Conservation (phyloP, 371 early-diverging fungal species). For the Rhizopus delemar region DNA sequence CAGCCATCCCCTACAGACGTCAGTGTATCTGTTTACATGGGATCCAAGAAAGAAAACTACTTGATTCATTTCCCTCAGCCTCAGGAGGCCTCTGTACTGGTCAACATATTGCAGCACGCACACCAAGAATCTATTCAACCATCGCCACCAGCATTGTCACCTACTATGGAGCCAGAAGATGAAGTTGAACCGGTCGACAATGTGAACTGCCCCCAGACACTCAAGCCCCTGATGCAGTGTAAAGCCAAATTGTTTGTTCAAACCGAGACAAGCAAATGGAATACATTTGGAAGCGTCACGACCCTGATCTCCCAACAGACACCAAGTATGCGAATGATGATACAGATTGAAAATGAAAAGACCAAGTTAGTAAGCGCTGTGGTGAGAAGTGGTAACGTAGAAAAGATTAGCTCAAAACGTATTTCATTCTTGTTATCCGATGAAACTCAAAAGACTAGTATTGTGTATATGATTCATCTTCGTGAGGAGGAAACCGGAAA, state of each 20-base stretch:
- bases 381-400: slow-evolving; percentile 46
- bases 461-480: slow-evolving; percentile 50
- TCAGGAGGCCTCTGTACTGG: slow-evolving; percentile 30
- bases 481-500: slow-evolving; percentile 44
- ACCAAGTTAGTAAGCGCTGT: slow-evolving; percentile 38
- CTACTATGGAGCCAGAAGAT: background rate
- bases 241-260: slow-evolving; percentile 45
- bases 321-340: slow-evolving; percentile 46
- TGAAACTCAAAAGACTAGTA: slow-evolving; percentile 33
- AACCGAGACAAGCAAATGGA: slow-evolving; percentile 48
- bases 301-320: slow-evolving; percentile 44
- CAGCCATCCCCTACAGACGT: slow-evolving; percentile 43
- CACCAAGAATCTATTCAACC: slow-evolving; percentile 19
- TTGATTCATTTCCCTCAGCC: slow-evolving; percentile 42
- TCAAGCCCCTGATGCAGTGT: slow-evolving; percentile 44
- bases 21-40: slow-evolving; percentile 41
- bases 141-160: background rate
- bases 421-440: slow-evolving; percentile 38
- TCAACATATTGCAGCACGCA: slow-evolving; percentile 28
- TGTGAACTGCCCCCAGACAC: slow-evolving; percentile 41
- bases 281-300: slow-evolving; percentile 36
- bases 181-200: slow-evolving; percentile 27
- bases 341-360: slow-evolving; percentile 49
- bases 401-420: slow-evolving; percentile 36
- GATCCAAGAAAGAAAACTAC: slow-evolving; percentile 42